These are phyloP conservation scores for Pseudohalonectria lignicola DNA, from an alignment of 2,329 filamentous ascomycete genomes.

Conservation along the genomic window DNA sequence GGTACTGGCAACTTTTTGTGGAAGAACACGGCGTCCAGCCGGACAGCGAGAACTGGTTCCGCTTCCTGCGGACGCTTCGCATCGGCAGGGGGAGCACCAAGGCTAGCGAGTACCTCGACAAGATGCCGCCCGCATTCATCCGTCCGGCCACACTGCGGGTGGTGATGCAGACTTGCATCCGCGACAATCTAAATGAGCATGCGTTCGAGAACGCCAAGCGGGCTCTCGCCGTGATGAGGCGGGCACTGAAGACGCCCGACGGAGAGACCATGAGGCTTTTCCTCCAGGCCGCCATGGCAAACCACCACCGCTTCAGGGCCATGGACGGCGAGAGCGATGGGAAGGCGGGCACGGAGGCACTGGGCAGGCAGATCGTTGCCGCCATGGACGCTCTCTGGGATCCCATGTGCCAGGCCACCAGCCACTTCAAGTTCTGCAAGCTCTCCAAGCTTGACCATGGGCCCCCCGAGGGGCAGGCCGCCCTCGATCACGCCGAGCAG, in stretches of 20 bases:
- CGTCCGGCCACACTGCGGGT: constrained; percentile 51
- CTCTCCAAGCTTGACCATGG: not conserved
- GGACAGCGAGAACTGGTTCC: constrained; percentile 59
- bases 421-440: constrained; percentile 16
- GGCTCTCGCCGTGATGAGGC: constrained; percentile 54
- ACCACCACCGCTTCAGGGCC: constrained; percentile 26
- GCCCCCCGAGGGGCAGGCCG: not conserved
- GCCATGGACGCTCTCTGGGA: constrained; percentile 31
- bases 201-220: constrained; percentile 52
- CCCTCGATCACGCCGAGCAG: constrained; percentile 19
- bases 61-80: constrained; percentile 57
- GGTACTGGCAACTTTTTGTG: constrained; percentile 72
- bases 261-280: constrained; percentile 40
- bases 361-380: constrained; percentile 34
- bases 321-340: constrained; percentile 16
- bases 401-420: constrained; percentile 25
- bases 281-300: constrained; percentile 41
- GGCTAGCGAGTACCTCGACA: constrained; percentile 45
- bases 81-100: constrained; percentile 53
- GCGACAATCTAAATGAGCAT: constrained; percentile 67
- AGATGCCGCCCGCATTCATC: constrained; percentile 35
- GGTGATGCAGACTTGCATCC: constrained; percentile 61
- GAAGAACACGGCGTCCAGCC: constrained; percentile 51
- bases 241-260: constrained; percentile 33
- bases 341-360: constrained; percentile 25